Base-by-base conservation (phyloP, 805 yeast species). In the Zygosaccharomyces gambellarensis region DNA sequence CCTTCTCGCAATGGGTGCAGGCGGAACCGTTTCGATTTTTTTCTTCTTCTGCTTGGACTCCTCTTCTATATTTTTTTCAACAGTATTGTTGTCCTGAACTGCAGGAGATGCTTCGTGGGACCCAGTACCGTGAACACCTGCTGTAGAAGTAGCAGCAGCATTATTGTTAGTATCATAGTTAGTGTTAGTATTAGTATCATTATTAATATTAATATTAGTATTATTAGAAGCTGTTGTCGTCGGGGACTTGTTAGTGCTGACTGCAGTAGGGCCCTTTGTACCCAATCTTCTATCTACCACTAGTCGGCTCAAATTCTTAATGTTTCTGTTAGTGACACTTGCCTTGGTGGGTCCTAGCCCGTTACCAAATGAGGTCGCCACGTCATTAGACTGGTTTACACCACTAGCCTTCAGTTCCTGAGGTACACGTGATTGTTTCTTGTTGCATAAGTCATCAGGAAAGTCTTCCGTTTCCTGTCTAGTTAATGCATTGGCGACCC, bases 321-420 rank as follows among this genome's bases (percentile, higher is more conserved):
- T 46, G 36, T 63, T 63, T 43, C 64, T 67, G 49, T 60, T 64
- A 53, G 57, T 57, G 7, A 65, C 68, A 46, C 68, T 63, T 3
- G 69, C 62, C 47, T 59, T 64, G 7, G 68, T 63, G 12, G 71
- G 70, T 4, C 64, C 70, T 41, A 67, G 45, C 4, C 70, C 70
- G 43, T 67, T 67, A 22, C 69, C 69, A 45, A 59, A 56, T 6
- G 65, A 60, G 11, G 70, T 63, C 4, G 67, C 65, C n/a, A 62
- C 64, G 52, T 68, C 68, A 47, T 64, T 65, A n/a, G 70, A 64
- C 52, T 64, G 66, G 45, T 63, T 60, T 5, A 60, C 70, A 47
- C 71, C 71, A 54, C 71, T 68, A 4, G 71, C 71, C 45, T 61
- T 65, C 31, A 68, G 65, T 39, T 68, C 71, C 45, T 59, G 67